phyloP scores from a whole-genome alignment of 139 green algal species.

The Haematococcus lacustris region DNA sequence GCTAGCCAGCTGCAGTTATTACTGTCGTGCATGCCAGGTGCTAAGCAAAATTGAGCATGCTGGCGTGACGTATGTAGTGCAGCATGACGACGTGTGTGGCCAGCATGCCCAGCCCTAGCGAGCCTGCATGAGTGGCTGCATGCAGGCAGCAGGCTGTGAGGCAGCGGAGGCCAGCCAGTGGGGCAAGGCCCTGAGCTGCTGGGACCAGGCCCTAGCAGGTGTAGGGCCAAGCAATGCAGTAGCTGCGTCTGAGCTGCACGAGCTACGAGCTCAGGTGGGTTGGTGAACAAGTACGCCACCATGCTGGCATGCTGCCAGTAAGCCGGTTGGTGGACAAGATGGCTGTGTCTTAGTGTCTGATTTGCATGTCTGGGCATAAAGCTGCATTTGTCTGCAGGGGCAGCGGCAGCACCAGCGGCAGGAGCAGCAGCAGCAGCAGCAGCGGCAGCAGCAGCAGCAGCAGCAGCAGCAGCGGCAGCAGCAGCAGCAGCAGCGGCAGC shows the following conservation, averaged over 20 bases:
- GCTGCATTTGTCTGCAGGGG: neutral
- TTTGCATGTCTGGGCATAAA: too few relatives aligned
- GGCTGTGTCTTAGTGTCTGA: too few relatives aligned
- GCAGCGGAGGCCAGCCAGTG: neutral
- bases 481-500: too few relatives aligned
- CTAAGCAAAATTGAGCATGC: neutral
- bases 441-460: too few relatives aligned
- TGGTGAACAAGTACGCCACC: neutral
- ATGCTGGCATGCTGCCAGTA: neutral
- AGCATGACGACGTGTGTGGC: neutral
- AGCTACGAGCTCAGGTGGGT: slow-evolving; percentile 14
- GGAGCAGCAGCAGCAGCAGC: neutral
- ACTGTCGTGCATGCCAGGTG: too few relatives aligned
- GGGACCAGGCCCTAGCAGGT: slow-evolving; percentile 8
- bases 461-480: too few relatives aligned
- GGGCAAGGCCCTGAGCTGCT: neutral
- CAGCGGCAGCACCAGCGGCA: neutral
- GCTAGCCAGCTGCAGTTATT: neutral
- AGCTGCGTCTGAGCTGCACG: slow-evolving; percentile 8
- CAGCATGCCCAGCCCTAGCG: neutral
- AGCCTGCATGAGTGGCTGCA: neutral
- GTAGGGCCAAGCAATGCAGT: slow-evolving; percentile 1
- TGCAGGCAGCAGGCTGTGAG: neutral
- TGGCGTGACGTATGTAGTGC: neutral
- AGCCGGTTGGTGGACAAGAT: neutral